Base-by-base conservation (phyloP, 371 early-diverging fungal genomes). In the Haplosporangium sp. region DNA sequence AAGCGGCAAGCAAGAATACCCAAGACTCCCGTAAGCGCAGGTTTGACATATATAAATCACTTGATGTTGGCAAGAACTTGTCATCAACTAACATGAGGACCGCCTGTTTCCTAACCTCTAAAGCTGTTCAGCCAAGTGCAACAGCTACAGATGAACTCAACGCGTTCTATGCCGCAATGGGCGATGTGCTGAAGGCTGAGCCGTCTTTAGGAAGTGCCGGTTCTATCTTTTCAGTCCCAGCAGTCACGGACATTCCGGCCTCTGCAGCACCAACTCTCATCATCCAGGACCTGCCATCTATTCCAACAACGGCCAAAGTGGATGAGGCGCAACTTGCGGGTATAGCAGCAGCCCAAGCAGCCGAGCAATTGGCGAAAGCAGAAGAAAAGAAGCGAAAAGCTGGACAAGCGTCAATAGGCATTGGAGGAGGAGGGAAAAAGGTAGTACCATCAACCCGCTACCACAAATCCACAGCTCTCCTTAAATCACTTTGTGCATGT, bases 301-400 rank as follows among this genome's bases (percentile, higher is more conserved):
- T 79, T 9, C 80, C 69, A 7, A 73, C 80, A 10, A 43, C 80
- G 11, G 69, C 80, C 48, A 79, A 69, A 56, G 23, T 73, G 41
- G 66, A 79, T 47, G 50, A 79, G 45, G 66, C 54, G 9, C 73
- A 79, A 29, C 55, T 79, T 36, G 80, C 69, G 36, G 80, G 80
- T 6, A 72, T 79, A 11, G 80, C 80, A 7, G 80, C 80, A 37
- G 80, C 80, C 14, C 73, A 73, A 16, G 80, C 73, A 5, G 80
- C 80, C 0, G 80, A 79, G 37, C 80, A 79, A 23, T 52, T 79
- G 18, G 80, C 80, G 10, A 79, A 69, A 38, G 62, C 67, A 3
- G 69, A 69, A 20, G 80, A 79, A 37, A 72, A 68, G 62, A 79
- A 69, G 38, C 68, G 73, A 1, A 79, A 79, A 21, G 80, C 65